Conservation (phyloP, 106 monocot genomes). For the Dendrobium catenatum region DNA sequence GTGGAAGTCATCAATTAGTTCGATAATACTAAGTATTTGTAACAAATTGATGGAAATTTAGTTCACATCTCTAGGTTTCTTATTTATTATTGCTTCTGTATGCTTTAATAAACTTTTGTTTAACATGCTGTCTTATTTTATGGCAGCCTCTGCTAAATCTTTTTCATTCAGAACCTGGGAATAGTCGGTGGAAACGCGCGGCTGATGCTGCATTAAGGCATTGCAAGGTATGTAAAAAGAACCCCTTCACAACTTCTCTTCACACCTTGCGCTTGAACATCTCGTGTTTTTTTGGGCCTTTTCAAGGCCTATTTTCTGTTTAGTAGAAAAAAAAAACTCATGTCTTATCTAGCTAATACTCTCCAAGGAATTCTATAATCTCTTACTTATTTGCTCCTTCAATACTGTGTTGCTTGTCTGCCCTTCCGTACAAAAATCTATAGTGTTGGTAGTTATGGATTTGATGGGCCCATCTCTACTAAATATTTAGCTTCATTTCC, state of each 20-base stretch:
- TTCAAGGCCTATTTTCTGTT: too few species aligned
- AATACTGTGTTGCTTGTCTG: neutral
- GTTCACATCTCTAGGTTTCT: neutral
- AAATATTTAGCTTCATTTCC: too few species aligned
- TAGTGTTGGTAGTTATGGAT: too few species aligned
- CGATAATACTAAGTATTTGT: neutral
- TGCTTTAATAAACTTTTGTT: neutral
- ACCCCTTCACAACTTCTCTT: neutral
- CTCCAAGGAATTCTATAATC: too few species aligned
- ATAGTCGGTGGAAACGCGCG: constrained; percentile 89
- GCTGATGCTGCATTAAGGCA: constrained; percentile 75
- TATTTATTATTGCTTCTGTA: neutral
- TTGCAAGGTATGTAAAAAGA: constrained; percentile 53
- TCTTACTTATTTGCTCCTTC: neutral
- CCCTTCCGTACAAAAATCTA: too few species aligned
- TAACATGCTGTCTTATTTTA: constrained; percentile 3
- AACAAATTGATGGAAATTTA: neutral
- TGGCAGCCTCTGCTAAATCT: constrained; percentile 82
- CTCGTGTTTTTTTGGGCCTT: too few species aligned
- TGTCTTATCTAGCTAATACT: too few species aligned
- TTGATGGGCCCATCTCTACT: too few species aligned
- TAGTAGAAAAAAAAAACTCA: too few species aligned
- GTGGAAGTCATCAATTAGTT: neutral
- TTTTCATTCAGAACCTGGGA: constrained; percentile 96
- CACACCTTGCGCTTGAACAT: neutral